Evolutionary conservation across 2,329 filamentous ascomycete species (phyloP), one percentile per base, ranked within the genome.

Genomic region (Fragosphaeria purpurea): DNA sequence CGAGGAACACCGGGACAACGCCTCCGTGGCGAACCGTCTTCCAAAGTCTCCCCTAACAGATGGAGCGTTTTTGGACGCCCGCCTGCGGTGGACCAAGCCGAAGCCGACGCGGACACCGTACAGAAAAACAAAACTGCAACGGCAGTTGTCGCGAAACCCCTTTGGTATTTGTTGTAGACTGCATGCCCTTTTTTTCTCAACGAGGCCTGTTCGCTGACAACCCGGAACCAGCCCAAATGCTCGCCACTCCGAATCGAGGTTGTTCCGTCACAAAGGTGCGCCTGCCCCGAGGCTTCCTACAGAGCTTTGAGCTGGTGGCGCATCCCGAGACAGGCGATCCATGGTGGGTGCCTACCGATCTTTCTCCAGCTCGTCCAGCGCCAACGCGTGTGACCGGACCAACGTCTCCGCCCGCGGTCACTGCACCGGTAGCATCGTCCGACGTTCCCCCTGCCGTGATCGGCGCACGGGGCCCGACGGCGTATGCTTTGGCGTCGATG

Each of bases 81-180:
- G 64, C 50, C 62, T 68, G 40, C 68, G 69, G 11, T 74, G 67
- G 53, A 70, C 64, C 42, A 71, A 71, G 52, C 38, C 60, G 43
- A 62, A 65, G 22, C 60, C 62, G 6, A 57, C 64, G 30, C 63
- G 68, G 32, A 67, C 68, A 0, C 33, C 40, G 4, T 41, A 56
- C 35, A 56, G 57, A 4, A 55, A 45, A 35, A 60, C 53, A 38
- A 60, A 59, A 3, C 77, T 87, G 53, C 78, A 83, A 59, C 71
- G 69, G 51, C 74, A 77, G 52, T 66, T 88, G 2, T 68, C 67
- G 34, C 71, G 71, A 39, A 89, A 86, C 56, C 71, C 82, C 3
- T 88, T 78, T 57, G 85, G 82, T 85, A 67, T 22, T 22, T 22
- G 22, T 3, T 34, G 67, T 48, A 31, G 31, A 4, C 5, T 2